Evolutionary conservation across 2,329 filamentous ascomycete species (phyloP), one percentile per base, ranked within the genome.

Genomic region (Sporothrix curviconia): DNA sequence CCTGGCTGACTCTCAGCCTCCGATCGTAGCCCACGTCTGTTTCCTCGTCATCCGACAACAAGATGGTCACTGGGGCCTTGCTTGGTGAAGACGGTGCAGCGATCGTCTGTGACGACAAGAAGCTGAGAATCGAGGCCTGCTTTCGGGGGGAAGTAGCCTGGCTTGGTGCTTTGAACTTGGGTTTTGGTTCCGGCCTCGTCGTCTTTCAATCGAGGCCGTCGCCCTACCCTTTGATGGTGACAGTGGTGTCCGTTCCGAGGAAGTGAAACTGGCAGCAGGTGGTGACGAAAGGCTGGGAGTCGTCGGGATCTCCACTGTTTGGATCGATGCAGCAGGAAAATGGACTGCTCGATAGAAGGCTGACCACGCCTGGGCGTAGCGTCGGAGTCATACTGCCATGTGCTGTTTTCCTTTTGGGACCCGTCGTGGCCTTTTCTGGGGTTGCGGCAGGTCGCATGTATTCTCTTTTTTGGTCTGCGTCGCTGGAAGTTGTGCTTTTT

Each of bases 71-170:
- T 1, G 52, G 25, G 3, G 43, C 32, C 24, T 17, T 46, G 40
- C 30, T 19, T 4, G 36, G 44, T 5, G 53, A 4, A 11, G 53
- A 6, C 11, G 42, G 19, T 11, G 28, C 5, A 30, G 36, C 15
- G 32, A 42, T 28, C n/a, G 25, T 24, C 42, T 49, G 40, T 12
- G 56, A 50, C 14, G 56, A 39, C 2, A 59, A 22, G 11, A 59
- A 62, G 15, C 24, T 15, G 14, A 43, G 52, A n/a, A 62, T 59
- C 7, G 61, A 61, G 9, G 39, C 50, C 47, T 62, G 61, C 19
- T 50, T 54, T 3, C 14, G 53, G 8, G 50, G 53, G 6, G 28
- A 32, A 12, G 34, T 55, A 39, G 36, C 36, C 36, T 30, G 37
- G 17, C 37, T 34, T 24, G 25, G 37, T 15, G 14, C 1, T 37